Evolutionary conservation across 768 basidiomycete species (phyloP).

Genomic region (Gymnopilus dilepis): DNA sequence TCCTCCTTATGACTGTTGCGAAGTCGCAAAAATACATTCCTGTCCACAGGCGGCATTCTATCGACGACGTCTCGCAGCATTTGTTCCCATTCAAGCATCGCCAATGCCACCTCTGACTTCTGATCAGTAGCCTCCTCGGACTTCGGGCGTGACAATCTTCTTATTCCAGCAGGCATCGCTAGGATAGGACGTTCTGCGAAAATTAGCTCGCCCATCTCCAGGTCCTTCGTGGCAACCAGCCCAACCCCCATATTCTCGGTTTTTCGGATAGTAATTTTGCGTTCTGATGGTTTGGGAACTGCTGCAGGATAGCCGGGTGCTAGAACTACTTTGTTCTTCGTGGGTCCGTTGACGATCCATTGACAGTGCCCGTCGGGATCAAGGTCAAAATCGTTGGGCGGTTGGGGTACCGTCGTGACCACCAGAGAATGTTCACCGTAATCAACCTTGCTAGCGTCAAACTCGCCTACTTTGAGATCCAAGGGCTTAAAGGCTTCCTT

Average conservation of each 20-base stretch:
- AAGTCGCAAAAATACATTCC: conserved; percentile 27
- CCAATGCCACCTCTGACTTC: no score
- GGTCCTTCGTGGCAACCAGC: background rate
- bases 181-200: conserved; percentile 14
- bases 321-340: no score
- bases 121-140: no score
- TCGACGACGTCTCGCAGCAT: background rate
- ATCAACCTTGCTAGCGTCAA: no score
- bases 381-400: no score
- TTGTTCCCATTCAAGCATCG: background rate
- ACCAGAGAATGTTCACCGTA: no score
- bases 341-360: no score
- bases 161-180: background rate
- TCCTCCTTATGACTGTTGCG: conserved; percentile 32
- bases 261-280: background rate
- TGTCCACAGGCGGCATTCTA: conserved; percentile 20
- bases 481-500: no score
- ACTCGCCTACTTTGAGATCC: no score
- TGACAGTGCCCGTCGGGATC: no score
- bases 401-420: no score
- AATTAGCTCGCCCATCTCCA: conserved; percentile 9
- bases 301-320: background rate
- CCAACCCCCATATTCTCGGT: background rate
- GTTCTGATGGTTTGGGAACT: background rate
- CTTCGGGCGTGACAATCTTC: no score